These are phyloP conservation scores for Byssothecium circinans DNA, from an alignment of 2,329 filamentous ascomycete genomes.

Conservation along the genomic window DNA sequence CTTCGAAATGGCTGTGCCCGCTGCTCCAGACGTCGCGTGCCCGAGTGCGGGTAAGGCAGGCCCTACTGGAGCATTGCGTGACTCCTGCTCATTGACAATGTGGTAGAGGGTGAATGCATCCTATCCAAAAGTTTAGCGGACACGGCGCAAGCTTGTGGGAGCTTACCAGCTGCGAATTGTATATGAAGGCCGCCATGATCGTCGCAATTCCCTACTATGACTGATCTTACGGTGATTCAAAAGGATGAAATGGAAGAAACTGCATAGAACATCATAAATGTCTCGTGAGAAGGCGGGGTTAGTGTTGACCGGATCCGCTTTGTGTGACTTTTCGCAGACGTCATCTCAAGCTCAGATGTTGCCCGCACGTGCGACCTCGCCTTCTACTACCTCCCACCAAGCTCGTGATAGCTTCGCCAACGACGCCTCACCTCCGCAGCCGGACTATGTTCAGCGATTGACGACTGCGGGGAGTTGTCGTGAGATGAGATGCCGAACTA, in stretches of 20 bases:
- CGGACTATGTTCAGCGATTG: too few species aligned
- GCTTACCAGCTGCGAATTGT: slow-evolving; percentile 50
- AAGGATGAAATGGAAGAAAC: neutral
- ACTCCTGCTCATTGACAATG: slow-evolving; percentile 41
- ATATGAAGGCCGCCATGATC: slow-evolving; percentile 30
- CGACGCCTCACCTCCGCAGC: too few species aligned
- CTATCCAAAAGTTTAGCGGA: slow-evolving; percentile 24
- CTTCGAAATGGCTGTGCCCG: slow-evolving; percentile 78
- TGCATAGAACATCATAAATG: neutral
- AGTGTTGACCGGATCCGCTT: slow-evolving; percentile 25
- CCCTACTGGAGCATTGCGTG: slow-evolving; percentile 32
- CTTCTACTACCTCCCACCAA: too few species aligned
- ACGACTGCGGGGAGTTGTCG: too few species aligned
- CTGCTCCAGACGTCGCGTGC: slow-evolving; percentile 78
- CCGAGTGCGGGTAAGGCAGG: slow-evolving; percentile 71
- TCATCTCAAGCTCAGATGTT: slow-evolving; percentile 9
- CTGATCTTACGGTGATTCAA: neutral
- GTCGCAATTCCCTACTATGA: neutral
- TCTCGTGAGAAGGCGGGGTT: slow-evolving; percentile 21
- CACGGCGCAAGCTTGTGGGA: neutral
- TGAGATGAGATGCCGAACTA: too few species aligned
- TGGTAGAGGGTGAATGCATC: slow-evolving; percentile 49
- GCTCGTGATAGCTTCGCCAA: too few species aligned
- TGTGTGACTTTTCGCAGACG: slow-evolving; percentile 1
- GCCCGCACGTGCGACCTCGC: too few species aligned